Evolutionary conservation across 257 asterid genomes (phyloP).

Genomic region (Jasminum sambac): DNA sequence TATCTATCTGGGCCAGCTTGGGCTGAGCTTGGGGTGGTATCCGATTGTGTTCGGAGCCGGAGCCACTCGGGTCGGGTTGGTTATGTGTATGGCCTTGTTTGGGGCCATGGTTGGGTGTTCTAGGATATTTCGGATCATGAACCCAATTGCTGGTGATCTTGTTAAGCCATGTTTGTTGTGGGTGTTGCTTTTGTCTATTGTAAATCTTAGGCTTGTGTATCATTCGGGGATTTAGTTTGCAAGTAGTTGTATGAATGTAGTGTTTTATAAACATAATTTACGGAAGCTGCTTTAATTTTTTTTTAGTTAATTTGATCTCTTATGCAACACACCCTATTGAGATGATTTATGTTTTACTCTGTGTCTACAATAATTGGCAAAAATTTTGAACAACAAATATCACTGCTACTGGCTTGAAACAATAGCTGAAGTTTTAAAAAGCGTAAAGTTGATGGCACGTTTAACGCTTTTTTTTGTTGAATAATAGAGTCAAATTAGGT

Average conservation of each 20-base stretch:
- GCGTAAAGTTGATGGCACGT: no score
- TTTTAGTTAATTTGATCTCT: no score
- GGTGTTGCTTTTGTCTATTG: constrained; percentile 54
- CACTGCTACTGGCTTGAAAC: no score
- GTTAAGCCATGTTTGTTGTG: constrained; percentile 68
- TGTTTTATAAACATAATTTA: neutral
- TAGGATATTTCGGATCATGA: constrained; percentile 47
- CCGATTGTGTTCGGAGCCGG: constrained; percentile 77
- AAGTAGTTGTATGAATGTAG: neutral
- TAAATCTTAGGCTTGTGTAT: constrained; percentile 59
- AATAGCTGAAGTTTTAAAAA: no score
- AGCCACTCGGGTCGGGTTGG: constrained; percentile 56
- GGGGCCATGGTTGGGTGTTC: constrained; percentile 61
- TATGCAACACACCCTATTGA: no score
- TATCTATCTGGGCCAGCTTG: constrained; percentile 57
- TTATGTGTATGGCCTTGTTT: constrained; percentile 53
- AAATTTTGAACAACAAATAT: no score
- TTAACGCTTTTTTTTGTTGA: no score
- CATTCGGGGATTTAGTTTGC: neutral
- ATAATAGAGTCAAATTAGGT: no score
- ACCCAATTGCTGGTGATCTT: constrained; percentile 78
- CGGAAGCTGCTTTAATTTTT: neutral
- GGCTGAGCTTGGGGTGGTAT: constrained; percentile 66
- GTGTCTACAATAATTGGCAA: no score
- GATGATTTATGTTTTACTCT: no score